Conservation (phyloP, 306 rosid species). For the Prunus persica region Prunus_persica_NCBIv2 NC_034016.1:13380001-13380500, state of each 20-base stretch:
- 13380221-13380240: neutral
- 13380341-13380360: too few relatives aligned
- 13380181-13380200: neutral
- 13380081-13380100: slow-evolving; percentile 29
- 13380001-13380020: slow-evolving; percentile 19
- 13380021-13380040: slow-evolving; percentile 32
- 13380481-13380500: too few relatives aligned
- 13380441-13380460: too few relatives aligned
- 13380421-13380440: too few relatives aligned
- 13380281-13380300: neutral
- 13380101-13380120: slow-evolving; percentile 24
- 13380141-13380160: slow-evolving; percentile 26
- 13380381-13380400: too few relatives aligned
- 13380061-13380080: slow-evolving; percentile 10
- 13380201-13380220: neutral
- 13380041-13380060: slow-evolving; percentile 3
- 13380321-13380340: too few relatives aligned
- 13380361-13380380: too few relatives aligned
- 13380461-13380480: too few relatives aligned
- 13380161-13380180: slow-evolving; percentile 16
- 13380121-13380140: slow-evolving; percentile 30
- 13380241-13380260: neutral
- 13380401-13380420: too few relatives aligned
- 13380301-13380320: too few relatives aligned
- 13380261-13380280: neutral